These are phyloP conservation scores for Oryza coarctata DNA, from an alignment of 176 grass and related monocot species.

Conservation along the genomic window DNA sequence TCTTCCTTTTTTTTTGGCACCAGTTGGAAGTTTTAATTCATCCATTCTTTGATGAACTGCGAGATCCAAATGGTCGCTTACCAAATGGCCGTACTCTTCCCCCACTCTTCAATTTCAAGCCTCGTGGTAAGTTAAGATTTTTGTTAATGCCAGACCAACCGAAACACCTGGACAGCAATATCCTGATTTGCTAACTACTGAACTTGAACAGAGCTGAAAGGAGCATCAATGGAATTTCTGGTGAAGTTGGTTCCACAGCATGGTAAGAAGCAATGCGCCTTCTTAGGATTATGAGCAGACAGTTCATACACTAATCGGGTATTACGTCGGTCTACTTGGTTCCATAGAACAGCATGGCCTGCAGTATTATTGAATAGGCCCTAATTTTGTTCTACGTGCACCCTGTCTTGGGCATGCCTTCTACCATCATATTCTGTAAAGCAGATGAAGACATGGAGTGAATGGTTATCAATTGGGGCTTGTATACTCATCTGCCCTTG, in stretches of 20 bases:
- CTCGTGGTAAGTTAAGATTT: conserved; percentile 51
- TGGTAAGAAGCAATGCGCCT: conserved; percentile 42
- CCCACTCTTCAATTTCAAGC: conserved; percentile 88
- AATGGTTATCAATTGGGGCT: neutral
- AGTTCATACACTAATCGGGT: neutral
- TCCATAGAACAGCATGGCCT: conserved; percentile 17
- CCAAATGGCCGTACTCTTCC: conserved; percentile 73
- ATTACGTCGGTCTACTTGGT: neutral
- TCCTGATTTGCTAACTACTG: conserved; percentile 28
- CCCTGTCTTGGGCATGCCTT: neutral
- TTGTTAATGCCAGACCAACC: neutral
- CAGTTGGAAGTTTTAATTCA: conserved; percentile 81
- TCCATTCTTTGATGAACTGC: conserved; percentile 79
- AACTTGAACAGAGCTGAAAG: conserved; percentile 68
- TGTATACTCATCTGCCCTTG: conserved; percentile 23
- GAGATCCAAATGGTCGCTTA: conserved; percentile 62
- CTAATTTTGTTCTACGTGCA: conserved; percentile 4
- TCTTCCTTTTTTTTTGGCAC: neutral
- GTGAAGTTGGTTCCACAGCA: conserved; percentile 77
- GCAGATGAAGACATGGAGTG: conserved; percentile 9
- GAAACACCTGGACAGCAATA: neutral
- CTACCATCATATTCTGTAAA: conserved; percentile 28
- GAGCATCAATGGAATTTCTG: conserved; percentile 52
- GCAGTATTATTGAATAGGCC: conserved; percentile 21
- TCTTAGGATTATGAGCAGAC: neutral